Percentiles rank a stretch among this genome's conserved stretches.
phyloP scores from a whole-genome alignment of 164 flowering plant species.

The Dillenia turbinata region DNA sequence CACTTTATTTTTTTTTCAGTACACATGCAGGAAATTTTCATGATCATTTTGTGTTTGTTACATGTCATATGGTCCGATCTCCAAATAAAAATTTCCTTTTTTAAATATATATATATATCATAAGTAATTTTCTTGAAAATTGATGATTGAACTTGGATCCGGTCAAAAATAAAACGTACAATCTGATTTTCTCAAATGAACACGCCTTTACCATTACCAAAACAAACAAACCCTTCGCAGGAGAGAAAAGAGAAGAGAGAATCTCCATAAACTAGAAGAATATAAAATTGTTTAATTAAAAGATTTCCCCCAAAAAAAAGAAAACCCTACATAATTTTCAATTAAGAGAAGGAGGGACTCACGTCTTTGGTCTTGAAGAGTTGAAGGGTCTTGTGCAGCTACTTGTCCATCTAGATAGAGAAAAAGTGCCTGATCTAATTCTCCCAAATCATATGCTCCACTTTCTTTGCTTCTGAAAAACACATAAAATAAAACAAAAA shows the following conservation, averaged over 20 bases:
- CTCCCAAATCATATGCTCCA: conserved; percentile 87
- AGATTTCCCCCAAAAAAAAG: background rate
- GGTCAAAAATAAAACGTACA: conserved; percentile 55
- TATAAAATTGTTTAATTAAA: background rate
- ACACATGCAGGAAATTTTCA: conserved; percentile 24
- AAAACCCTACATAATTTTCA: background rate
- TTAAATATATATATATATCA: background rate
- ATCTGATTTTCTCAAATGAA: conserved; percentile 23
- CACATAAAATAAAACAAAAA: background rate
- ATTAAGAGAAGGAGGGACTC: conserved; percentile 9
- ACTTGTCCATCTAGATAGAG: conserved; percentile 84
- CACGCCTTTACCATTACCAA: conserved; percentile 49
- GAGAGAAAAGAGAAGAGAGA: conserved; percentile 2
- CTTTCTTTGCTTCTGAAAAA: conserved; percentile 48
- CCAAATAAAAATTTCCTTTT: background rate
- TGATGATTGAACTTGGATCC: conserved; percentile 7
- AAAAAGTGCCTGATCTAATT: conserved; percentile 92
- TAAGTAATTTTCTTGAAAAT: background rate
- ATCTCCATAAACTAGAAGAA: background rate
- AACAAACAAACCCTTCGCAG: conserved; percentile 19
- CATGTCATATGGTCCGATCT: conserved; percentile 23
- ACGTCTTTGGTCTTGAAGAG: conserved; percentile 63
- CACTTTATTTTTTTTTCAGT: conserved; percentile 32
- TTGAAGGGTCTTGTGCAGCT: conserved; percentile 61
- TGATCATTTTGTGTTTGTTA: conserved; percentile 20